Conservation (phyloP, 1,284 basidiomycete species). For the Pisolithus thermaeus region DNA sequence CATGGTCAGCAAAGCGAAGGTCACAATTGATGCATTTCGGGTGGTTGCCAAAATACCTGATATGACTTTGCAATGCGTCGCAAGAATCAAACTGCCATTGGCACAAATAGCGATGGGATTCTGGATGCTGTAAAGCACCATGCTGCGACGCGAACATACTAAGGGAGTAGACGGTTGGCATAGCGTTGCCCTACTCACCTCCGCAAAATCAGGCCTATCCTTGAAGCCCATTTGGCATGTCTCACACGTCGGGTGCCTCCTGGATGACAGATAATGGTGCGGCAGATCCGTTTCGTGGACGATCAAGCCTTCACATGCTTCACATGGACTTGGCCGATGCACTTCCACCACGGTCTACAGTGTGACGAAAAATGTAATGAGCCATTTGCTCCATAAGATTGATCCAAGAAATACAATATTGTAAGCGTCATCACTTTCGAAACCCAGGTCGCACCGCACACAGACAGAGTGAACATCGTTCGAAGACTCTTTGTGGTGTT, state of each 20-base stretch:
- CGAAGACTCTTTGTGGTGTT: conserved; percentile 23
- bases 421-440: conserved; percentile 13
- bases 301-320: conserved; percentile 19
- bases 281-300: conserved; percentile 20
- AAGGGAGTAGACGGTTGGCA: conserved; percentile 6
- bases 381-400: not conserved
- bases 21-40: conserved; percentile 24
- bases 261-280: conserved; percentile 22
- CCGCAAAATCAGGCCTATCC: conserved; percentile 24
- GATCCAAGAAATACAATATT: conserved; percentile 13
- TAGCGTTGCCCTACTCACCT: conserved; percentile 16
- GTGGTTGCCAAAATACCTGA: conserved; percentile 28
- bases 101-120: conserved; percentile 27
- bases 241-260: conserved; percentile 23
- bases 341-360: conserved; percentile 21
- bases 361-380: conserved; percentile 1
- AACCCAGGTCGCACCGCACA: conserved; percentile 21
- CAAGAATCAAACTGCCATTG: conserved; percentile 31
- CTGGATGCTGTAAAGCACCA: conserved; percentile 26
- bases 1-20: conserved; percentile 24
- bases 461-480: conserved; percentile 23
- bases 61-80: conserved; percentile 24
- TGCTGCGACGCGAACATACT: conserved; percentile 15
- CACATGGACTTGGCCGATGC: conserved; percentile 25
- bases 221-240: conserved; percentile 24